Base-by-base conservation (phyloP, 306 rosid genomes). In the Rosa chinensis region DNA sequence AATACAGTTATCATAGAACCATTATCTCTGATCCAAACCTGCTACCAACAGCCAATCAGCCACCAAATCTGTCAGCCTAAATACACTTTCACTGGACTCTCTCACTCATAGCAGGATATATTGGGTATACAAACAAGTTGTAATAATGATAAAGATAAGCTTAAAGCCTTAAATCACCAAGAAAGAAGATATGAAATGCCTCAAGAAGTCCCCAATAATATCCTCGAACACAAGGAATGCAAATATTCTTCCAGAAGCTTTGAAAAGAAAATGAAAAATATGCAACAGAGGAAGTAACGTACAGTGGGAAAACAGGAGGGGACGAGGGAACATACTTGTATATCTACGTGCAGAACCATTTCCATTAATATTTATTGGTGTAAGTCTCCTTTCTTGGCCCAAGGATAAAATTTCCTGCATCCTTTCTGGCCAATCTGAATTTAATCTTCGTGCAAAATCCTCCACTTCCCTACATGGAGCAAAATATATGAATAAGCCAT, bases 381-480 rank as follows among this genome's bases (percentile, higher is more conserved):
- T 70, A n/a, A 85, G 84, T 73, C 82, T 90, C 85, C 92, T 85
- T 73, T 90, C 97, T 81, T 90, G 97, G 86, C 93, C 91, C 74
- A 88, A 79, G 45, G 90, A 90, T 78, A 92, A 86, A 76, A 94
- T 84, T 86, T 95, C 97, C 79, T 89, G 97, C 93, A 90, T 89
- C 83, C 97, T 89, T 84, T 90, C 98, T 37, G 91, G 92, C 98
- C 97, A 94, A 84, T 88, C 93, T 74, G 97, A 94, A 85, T 90
- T 94, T 80, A 92, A 84, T 78, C 94, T 90, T 75, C 97, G 86
- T 5, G 94, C 96, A 73, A 94, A 94, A 89, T 92, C 97, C 84
- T 94, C 98, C 73, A 94, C 97, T 82, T 94, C 98, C 86, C 96
- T 90, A 74, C 67, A 85, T 25, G 64, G 49, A 80, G 37, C 73